Percentiles rank a stretch among this genome's conserved stretches.
Evolutionary conservation across 352 stramenopile genomes (phyloP).

Genomic region (Phytophthora ohioensis): DNA sequence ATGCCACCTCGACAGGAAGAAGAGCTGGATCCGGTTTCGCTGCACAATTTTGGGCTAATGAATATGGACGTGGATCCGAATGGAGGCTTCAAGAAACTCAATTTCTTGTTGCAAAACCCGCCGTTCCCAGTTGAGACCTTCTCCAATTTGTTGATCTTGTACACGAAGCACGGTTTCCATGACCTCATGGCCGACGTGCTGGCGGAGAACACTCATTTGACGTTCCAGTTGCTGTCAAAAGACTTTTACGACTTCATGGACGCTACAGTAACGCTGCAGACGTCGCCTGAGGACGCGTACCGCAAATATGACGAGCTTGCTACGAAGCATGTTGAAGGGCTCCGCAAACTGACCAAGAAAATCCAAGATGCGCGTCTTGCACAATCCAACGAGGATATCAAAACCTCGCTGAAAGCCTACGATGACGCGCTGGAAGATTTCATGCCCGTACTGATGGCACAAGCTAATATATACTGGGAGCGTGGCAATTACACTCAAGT

Average conservation of each 20-base stretch:
- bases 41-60: slow-evolving; percentile 93
- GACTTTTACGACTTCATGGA: slow-evolving; percentile 98
- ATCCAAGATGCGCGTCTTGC: slow-evolving; percentile 93
- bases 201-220: slow-evolving; percentile 95
- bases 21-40: slow-evolving; percentile 94
- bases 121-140: slow-evolving; percentile 96
- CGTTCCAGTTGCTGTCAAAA: slow-evolving; percentile 93
- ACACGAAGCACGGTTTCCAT: slow-evolving; percentile 96
- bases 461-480: slow-evolving; percentile 97
- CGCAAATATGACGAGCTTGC: slow-evolving; percentile 94
- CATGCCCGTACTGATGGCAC: slow-evolving; percentile 97
- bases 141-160: slow-evolving; percentile 95
- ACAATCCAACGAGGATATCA: slow-evolving; percentile 94
- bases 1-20: slow-evolving; percentile 93
- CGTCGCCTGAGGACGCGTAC: slow-evolving; percentile 94
- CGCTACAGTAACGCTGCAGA: slow-evolving; percentile 93
- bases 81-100: slow-evolving; percentile 95
- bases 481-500: slow-evolving; percentile 96
- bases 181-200: slow-evolving; percentile 96
- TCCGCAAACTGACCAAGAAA: slow-evolving; percentile 95
- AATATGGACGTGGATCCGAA: slow-evolving; percentile 95
- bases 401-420: slow-evolving; percentile 93
- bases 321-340: slow-evolving; percentile 93
- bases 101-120: slow-evolving; percentile 94
- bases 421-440: slow-evolving; percentile 95